phyloP scores from a whole-genome alignment of 345 rosid species.

The Citrus cavaleriei region DNA sequence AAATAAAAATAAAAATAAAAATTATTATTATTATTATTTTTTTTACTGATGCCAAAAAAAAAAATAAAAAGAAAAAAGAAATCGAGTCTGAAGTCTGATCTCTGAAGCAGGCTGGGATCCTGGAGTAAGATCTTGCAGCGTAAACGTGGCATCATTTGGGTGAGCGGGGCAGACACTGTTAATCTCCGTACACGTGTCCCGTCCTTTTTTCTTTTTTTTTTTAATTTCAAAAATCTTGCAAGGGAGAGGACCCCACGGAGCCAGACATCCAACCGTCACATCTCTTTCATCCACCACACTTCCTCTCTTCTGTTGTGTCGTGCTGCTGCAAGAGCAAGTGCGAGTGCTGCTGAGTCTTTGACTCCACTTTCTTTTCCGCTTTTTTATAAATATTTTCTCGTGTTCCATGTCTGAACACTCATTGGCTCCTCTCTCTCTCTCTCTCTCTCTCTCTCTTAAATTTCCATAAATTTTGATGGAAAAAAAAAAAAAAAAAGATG shows the following conservation, averaged over 20 bases:
- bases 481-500: too few species aligned
- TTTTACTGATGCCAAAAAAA: too few species aligned
- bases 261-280: constrained; percentile 8
- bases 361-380: not conserved
- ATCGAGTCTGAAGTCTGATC: not conserved
- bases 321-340: not conserved
- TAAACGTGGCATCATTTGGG: constrained; percentile 2
- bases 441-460: too few species aligned
- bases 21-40: too few species aligned
- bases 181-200: constrained; percentile 13
- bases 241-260: not conserved
- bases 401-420: too few species aligned
- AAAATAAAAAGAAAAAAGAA: too few species aligned
- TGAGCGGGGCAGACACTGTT: not conserved
- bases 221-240: not conserved
- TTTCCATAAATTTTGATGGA: too few species aligned
- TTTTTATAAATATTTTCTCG: too few species aligned
- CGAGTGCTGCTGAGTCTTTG: not conserved
- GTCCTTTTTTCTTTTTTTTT: not conserved
- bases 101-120: not conserved
- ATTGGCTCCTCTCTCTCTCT: too few species aligned
- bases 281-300: constrained; percentile 1
- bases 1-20: too few species aligned
- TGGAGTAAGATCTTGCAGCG: not conserved
- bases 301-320: not conserved